A percentile compares a stretch with the other conserved stretches of the same genome.
These are phyloP conservation scores for Yarrowia bubula DNA, from an alignment of 805 yeast species.

Conservation along the genomic window DNA sequence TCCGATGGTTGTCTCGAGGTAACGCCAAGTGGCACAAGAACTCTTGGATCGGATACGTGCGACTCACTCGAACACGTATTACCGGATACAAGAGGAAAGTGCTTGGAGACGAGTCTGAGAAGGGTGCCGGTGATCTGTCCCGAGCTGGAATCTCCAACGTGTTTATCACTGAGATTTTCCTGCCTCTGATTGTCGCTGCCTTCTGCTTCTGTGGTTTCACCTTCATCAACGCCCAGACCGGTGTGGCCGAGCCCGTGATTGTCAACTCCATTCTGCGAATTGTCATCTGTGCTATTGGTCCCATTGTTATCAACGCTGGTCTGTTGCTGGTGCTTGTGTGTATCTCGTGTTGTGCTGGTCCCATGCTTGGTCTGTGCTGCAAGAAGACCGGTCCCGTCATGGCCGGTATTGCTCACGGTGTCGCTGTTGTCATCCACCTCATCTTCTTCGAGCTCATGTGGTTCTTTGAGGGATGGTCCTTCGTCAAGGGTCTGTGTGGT, in stretches of 20 bases:
- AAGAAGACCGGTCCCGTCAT: slow-evolving; percentile 93
- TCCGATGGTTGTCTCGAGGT: slow-evolving; percentile 83
- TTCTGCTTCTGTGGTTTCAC: slow-evolving; percentile 70
- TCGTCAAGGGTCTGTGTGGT: slow-evolving; percentile 84
- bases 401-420: slow-evolving; percentile 95
- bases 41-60: slow-evolving; percentile 78
- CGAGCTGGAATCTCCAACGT: slow-evolving; percentile 78
- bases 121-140: slow-evolving; percentile 60
- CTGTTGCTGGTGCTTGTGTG: slow-evolving; percentile 71
- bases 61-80: slow-evolving; percentile 77
- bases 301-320: slow-evolving; percentile 88
- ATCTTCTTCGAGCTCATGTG: slow-evolving; percentile 92
- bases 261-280: slow-evolving; percentile 64
- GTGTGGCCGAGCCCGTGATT: slow-evolving; percentile 50
- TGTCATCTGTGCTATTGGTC: slow-evolving; percentile 67
- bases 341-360: slow-evolving; percentile 96
- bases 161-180: slow-evolving; percentile 73
- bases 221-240: slow-evolving; percentile 84
- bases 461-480: slow-evolving; percentile 92
- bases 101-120: slow-evolving; percentile 65
- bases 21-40: slow-evolving; percentile 61
- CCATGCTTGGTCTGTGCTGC: slow-evolving; percentile 89
- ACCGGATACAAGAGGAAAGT: slow-evolving; percentile 85
- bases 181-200: slow-evolving; percentile 68
- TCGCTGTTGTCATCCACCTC: slow-evolving; percentile 84